phyloP scores from a whole-genome alignment of 805 yeast genomes.

The Jamesozyma jinghongensis region DNA sequence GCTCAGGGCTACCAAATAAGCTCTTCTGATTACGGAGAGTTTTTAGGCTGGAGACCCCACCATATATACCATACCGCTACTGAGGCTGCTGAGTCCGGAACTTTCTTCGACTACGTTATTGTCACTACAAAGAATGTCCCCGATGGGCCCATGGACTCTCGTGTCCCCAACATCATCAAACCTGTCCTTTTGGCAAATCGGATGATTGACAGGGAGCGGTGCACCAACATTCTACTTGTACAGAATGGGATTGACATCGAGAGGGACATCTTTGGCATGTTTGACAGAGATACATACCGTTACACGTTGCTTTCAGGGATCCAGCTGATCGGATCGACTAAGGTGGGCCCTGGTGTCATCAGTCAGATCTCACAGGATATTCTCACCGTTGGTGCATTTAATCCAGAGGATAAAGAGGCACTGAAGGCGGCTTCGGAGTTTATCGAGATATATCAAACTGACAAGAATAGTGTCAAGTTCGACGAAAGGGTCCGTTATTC shows the following conservation, averaged over 20 bases:
- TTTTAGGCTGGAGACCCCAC: constrained; percentile 50
- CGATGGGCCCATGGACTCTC: constrained; percentile 38
- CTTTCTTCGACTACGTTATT: constrained; percentile 47
- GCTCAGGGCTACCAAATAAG: constrained; percentile 49
- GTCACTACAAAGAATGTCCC: constrained; percentile 63
- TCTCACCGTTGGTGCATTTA: constrained; percentile 45
- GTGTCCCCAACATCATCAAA: constrained; percentile 42
- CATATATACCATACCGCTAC: constrained; percentile 38
- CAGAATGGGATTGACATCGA: constrained; percentile 66
- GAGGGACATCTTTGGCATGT: constrained; percentile 42
- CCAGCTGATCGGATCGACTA: constrained; percentile 53
- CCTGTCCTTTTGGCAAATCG: constrained; percentile 39
- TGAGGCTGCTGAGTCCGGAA: constrained; percentile 36
- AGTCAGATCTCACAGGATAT: constrained; percentile 44
- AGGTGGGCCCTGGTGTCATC: constrained; percentile 37
- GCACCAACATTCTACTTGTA: constrained; percentile 44
- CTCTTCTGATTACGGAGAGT: constrained; percentile 53
- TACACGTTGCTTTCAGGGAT: constrained; percentile 46
- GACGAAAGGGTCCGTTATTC: constrained; percentile 39
- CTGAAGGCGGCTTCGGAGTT: constrained; percentile 30
- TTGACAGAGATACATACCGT: constrained; percentile 29
- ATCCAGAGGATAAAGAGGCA: constrained; percentile 29
- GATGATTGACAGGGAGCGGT: constrained; percentile 8
- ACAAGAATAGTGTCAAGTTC: constrained; percentile 32
- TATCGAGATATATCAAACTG: constrained; percentile 37